phyloP scores from a whole-genome alignment of 2,329 filamentous ascomycete species.

The Fusarium sp. region DNA sequence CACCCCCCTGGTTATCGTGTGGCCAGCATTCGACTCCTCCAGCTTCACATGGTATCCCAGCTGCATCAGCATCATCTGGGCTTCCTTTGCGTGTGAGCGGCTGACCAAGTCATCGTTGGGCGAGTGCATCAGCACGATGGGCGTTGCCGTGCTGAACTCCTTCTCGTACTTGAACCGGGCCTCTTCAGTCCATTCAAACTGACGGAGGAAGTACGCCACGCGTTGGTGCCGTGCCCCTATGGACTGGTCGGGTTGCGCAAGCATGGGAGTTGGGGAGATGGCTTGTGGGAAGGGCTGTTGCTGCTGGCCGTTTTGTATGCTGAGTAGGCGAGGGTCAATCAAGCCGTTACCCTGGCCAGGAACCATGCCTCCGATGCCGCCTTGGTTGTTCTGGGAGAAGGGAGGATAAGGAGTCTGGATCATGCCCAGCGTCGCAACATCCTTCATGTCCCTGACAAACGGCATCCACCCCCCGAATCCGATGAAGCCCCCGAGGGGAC shows the following conservation, averaged over 20 bases:
- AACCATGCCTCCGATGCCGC: background rate
- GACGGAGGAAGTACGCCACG: background rate
- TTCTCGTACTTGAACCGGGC: background rate
- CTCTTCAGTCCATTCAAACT: background rate
- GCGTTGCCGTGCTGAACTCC: background rate
- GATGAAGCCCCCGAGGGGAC: constrained; percentile 12
- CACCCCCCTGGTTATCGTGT: background rate
- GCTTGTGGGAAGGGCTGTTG: background rate
- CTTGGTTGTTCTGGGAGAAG: background rate
- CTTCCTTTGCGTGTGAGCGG: background rate
- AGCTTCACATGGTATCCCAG: constrained; percentile 2
- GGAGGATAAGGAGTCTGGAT: background rate
- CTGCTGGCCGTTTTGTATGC: background rate
- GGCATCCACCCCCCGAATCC: constrained; percentile 12
- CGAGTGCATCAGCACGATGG: constrained; percentile 8
- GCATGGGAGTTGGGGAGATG: background rate
- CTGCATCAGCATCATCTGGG: background rate
- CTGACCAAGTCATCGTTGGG: background rate
- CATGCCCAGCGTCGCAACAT: background rate
- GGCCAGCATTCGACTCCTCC: background rate
- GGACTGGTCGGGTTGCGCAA: background rate
- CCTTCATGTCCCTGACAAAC: background rate
- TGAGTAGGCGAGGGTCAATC: background rate
- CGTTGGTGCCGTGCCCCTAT: background rate
- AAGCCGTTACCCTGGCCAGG: background rate